Conservation (phyloP, 306 rosid species). For the Inga leiocalycina region DNA sequence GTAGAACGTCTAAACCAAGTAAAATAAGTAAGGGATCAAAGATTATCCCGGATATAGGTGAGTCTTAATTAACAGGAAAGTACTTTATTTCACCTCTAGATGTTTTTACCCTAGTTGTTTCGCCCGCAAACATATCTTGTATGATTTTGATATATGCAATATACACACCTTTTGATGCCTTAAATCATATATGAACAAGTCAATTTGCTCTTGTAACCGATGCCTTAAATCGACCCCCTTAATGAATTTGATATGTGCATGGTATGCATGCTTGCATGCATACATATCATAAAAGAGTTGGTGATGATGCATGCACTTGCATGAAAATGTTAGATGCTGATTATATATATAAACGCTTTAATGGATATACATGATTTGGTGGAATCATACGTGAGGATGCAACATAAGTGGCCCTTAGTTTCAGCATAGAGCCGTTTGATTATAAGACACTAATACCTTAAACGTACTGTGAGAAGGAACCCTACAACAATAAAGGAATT, state of each 20-base stretch:
- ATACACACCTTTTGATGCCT: too few species aligned
- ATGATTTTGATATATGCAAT: too few species aligned
- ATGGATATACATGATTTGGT: not conserved
- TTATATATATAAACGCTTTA: not conserved
- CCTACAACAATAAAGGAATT: not conserved
- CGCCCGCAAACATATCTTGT: too few species aligned
- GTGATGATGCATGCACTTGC: not conserved
- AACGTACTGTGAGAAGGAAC: constrained; percentile 13
- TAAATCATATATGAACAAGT: too few species aligned
- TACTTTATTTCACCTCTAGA: too few species aligned
- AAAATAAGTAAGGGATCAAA: too few species aligned
- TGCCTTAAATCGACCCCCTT: not conserved
- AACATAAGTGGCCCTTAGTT: constrained; percentile 44
- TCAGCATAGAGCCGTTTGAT: constrained; percentile 42
- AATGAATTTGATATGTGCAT: not conserved
- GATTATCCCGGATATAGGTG: too few species aligned
- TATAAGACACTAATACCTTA: constrained; percentile 28
- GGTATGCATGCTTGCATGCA: not conserved
- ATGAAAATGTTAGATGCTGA: not conserved
- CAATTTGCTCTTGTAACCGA: not conserved
- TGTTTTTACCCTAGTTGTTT: too few species aligned
- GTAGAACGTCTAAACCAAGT: too few species aligned
- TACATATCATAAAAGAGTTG: not conserved
- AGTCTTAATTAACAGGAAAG: too few species aligned
- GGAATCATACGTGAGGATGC: not conserved